Evolutionary conservation across 352 stramenopile species (phyloP), one percentile per base, ranked within the genome.

Genomic region (Pythium biforme): DNA sequence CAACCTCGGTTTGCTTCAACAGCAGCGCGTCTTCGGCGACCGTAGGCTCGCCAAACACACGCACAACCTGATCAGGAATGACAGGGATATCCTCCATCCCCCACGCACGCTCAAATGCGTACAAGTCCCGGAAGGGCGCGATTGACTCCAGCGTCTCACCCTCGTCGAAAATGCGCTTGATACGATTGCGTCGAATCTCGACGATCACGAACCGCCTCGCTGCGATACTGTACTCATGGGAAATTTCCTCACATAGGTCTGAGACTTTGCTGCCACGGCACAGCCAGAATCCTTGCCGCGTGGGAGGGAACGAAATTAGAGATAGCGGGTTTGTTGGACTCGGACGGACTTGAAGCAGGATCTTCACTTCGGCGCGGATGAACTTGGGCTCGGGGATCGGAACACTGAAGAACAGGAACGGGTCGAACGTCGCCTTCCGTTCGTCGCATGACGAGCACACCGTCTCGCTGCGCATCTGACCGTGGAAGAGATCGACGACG

Each of bases 361-460:
- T 66, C 17, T 69, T 82, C 41, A 92, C 66, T 46, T 90, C 81
- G 14, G 90, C 63, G n/a, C 81, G 79, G 11, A 90, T 55, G 49
- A 83, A 90, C 26, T 79, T 88, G 0, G 77, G 65, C 59, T 92
- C 81, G n/a, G 92, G 91, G 34, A 99, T 89, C 11, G 97, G 96
- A 10, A 99, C 69, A 52, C 90, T 98, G 49, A 99, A 94, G 48
- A 94, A 97, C 25, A 95, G 83, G 69, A 95, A 99, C 1, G 97
- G 92, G 65, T 99, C 97, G 76, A 99, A 99, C 34, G 96, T 98
- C 40, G 98, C 96, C 61, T 87, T 96, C 55, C 97, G 93, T 55
- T 92, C 84, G 7, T 85, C 81, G 79, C 97, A 99, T 8, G 77
- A 84, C 22, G 74, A 81, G 70, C 97, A 99, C 1, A 96, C 91